Conservation (phyloP, 805 yeast species). For the Teunomyces pallodes region DNA sequence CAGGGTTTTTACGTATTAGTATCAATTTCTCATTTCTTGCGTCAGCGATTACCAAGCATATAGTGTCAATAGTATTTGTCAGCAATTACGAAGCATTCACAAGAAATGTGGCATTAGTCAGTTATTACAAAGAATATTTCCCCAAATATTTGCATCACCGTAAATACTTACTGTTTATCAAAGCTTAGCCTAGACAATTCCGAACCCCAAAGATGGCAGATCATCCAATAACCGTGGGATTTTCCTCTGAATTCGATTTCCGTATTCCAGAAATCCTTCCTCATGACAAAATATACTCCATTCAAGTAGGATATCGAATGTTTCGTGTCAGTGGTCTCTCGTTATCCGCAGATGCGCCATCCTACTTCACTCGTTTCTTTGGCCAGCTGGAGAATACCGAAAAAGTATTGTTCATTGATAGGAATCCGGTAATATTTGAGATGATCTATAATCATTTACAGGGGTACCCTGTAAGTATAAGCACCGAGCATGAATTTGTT, state of each 20-base stretch:
- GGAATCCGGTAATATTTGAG: constrained; percentile 69
- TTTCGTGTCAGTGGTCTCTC: constrained; percentile 81
- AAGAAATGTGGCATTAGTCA: neutral
- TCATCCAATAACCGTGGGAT: neutral
- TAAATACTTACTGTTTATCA: neutral
- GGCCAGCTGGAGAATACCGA: constrained; percentile 34
- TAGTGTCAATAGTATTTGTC: neutral
- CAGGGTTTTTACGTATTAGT: too few species aligned
- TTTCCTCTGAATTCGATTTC: constrained; percentile 33
- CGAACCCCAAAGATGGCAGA: neutral
- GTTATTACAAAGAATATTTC: neutral
- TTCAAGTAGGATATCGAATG: constrained; percentile 64
- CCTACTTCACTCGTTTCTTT: constrained; percentile 79
- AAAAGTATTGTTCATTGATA: constrained; percentile 60
- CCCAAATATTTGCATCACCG: neutral
- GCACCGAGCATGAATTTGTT: constrained; percentile 57
- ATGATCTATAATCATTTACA: constrained; percentile 70
- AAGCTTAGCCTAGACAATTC: neutral
- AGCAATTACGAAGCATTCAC: neutral
- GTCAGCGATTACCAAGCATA: neutral
- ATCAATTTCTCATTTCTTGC: too few species aligned
- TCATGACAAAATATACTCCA: constrained; percentile 63
- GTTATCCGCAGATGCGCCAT: constrained; percentile 80
- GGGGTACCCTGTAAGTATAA: constrained; percentile 70
- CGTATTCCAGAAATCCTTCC: constrained; percentile 57